Evolutionary conservation across 2,329 filamentous ascomycete species (phyloP), one percentile per base, ranked within the genome.

Genomic region (Scleromitrula shiraiana): DNA sequence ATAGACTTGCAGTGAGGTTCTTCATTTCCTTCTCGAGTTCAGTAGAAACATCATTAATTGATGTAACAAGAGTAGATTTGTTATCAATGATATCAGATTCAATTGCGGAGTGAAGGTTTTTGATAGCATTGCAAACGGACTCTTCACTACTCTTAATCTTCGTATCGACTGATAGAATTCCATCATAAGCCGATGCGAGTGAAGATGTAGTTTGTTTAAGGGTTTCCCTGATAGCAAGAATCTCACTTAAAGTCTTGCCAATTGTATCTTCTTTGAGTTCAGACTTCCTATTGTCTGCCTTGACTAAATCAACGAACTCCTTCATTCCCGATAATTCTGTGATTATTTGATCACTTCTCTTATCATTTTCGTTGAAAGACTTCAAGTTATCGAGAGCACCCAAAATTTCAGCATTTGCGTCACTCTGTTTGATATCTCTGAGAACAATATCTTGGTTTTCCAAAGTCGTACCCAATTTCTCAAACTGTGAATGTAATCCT

Each of bases 11-110:
- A 7, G 36, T 27, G 5, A 56, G 27, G 20, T 27, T 43, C 14
- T 48, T 48, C 38, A 48, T 43, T 23, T 56, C 50, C 15, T 19
- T 32, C n/a, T 51, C 52, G n/a, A 54, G 33, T 10, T 50, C 50
- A 19, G 42, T 32, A 2, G 47, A 33, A n/a, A 36, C 33, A n/a
- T 53, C 50, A 17, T 46, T 22, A 10, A 49, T 15, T 1, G 52
- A 50, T 7, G 45, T 41, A 9, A 41, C 41, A 10, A 51, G 41
- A 15, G 19, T 39, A 12, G 42, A 49, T 24, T 33, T 42, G 10
- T 40, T 48, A 8, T 50, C 48, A 3, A 45, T 20, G 8, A 52
- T 32, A 10, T 54, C 49, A 9, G 32, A 46, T n/a, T 32, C 37
- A 14, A 53, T 19, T 5, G 42, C 40, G 4, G 45, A 45, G 9